Base-by-base conservation (phyloP, 139 green algal genomes). In the Chlorella sp. region DNA sequence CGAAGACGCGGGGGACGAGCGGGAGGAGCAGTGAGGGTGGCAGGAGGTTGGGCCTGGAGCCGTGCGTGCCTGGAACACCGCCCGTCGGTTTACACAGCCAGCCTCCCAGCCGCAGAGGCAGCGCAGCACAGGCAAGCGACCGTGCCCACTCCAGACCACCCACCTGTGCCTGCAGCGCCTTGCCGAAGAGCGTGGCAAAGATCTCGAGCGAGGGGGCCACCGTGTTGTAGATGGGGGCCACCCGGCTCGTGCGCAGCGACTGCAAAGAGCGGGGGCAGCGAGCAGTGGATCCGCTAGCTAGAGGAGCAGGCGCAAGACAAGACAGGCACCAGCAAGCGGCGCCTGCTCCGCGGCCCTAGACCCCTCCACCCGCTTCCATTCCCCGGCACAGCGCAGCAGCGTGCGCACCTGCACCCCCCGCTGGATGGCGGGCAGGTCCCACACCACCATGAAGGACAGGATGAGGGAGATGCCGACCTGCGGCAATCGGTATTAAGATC, bases 391-490 rank as follows among this genome's bases (percentile, higher is more conserved):
- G 51, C 51, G 51, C 51, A 24, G 14, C 51, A 26, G 51, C 14
- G 14, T 11, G 51, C 51, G 51, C 51, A 60, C 51, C 51, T 60
- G 13, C 7, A 97, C 87, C 36, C 94, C 95, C 4, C 26, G 17
- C 8, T 62, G 76, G 87, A 99, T 98, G 60, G 76, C 89, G 16
- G 95, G 94, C 76, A 98, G 88, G 91, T 99, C 96, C 95, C 94
- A 98, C 58, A 98, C 89, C 58, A 98, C 89, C 91, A 99, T 96
- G 91, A 99, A 98, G 41, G 90, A 94, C 40, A 98, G 91, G 73
- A 98, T 92, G 83, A 98, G 87, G 62, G 91, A 95, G n/a, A 99
- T 92, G 22, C 94, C 84, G 28, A 96, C 92, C 94, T 98, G 92
- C 83, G 81, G 6, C n/a, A n/a, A n/a, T n/a, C n/a, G n/a, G n/a